Conservation (phyloP, 768 basidiomycete species). For the Lactarius sanguifluus region DNA sequence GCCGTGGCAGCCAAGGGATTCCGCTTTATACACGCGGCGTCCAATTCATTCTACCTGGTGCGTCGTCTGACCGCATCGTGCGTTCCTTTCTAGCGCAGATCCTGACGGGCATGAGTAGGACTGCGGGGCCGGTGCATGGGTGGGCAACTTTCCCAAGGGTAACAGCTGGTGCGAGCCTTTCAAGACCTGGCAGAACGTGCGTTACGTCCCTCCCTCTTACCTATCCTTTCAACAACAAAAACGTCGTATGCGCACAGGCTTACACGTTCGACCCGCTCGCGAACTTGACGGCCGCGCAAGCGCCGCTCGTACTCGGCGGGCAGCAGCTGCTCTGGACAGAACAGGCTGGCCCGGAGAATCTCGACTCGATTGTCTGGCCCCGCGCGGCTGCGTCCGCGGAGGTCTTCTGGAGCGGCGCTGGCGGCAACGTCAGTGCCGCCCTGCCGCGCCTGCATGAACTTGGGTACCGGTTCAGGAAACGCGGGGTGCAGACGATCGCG, state of each 20-base stretch:
- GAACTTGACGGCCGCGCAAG: constrained; percentile 49
- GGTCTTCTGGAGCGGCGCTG: constrained; percentile 70
- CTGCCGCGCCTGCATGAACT: constrained; percentile 61
- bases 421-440: constrained; percentile 40
- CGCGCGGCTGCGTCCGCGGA: constrained; percentile 71
- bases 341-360: constrained; percentile 64
- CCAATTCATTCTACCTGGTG: constrained; percentile 76
- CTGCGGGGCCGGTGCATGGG: constrained; percentile 72
- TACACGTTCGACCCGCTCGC: constrained; percentile 72
- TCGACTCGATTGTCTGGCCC: constrained; percentile 73
- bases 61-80: constrained; percentile 20
- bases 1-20: constrained; percentile 61
- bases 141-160: constrained; percentile 47
- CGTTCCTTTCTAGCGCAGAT: background rate
- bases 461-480: constrained; percentile 37
- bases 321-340: constrained; percentile 75
- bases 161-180: constrained; percentile 78
- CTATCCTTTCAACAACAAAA: background rate
- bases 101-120: constrained; percentile 40
- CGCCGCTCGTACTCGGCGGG: constrained; percentile 64
- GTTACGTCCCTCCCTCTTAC: constrained; percentile 1
- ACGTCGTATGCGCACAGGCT: constrained; percentile 40
- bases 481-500: constrained; percentile 38
- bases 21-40: constrained; percentile 64
- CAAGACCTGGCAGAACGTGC: constrained; percentile 76